Conservation (phyloP, 2,329 filamentous ascomycete genomes). For the Penicillium sp. region DNA sequence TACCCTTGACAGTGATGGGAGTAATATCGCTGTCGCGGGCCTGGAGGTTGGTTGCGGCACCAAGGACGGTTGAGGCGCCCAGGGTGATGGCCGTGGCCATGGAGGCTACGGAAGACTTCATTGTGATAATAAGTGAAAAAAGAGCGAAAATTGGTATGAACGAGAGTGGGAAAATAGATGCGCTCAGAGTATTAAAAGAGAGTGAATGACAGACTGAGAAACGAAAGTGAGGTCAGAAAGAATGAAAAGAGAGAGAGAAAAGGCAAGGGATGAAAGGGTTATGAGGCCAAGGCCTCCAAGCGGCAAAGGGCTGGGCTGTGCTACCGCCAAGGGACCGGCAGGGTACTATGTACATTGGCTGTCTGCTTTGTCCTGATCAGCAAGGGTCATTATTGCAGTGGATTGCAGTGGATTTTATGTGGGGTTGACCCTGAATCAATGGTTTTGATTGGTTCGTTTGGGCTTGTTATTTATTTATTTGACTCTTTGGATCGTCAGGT, state of each 20-base stretch:
- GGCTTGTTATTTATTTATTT: neutral
- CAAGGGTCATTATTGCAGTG: slow-evolving; percentile 14
- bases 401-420: neutral
- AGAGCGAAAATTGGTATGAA: slow-evolving; percentile 15
- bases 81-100: slow-evolving; percentile 50
- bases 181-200: slow-evolving; percentile 13
- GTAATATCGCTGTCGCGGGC: slow-evolving; percentile 49
- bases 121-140: slow-evolving; percentile 33
- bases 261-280: slow-evolving; percentile 21
- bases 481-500: neutral
- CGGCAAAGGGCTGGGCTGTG: slow-evolving; percentile 9
- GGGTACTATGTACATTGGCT: slow-evolving; percentile 1
- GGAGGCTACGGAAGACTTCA: slow-evolving; percentile 55
- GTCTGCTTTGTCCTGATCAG: slow-evolving; percentile 10
- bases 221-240: slow-evolving; percentile 14
- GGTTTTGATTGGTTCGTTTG: neutral
- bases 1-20: slow-evolving; percentile 62
- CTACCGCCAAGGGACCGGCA: slow-evolving; percentile 3
- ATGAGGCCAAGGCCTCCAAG: neutral
- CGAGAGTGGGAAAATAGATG: slow-evolving; percentile 16
- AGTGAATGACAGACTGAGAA: slow-evolving; percentile 25
- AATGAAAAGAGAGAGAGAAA: slow-evolving; percentile 24
- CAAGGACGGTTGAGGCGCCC: slow-evolving; percentile 49
- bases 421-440: neutral
- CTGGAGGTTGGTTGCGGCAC: slow-evolving; percentile 38